Conservation (phyloP, 345 rosid genomes). For the Camelina laxa region DNA sequence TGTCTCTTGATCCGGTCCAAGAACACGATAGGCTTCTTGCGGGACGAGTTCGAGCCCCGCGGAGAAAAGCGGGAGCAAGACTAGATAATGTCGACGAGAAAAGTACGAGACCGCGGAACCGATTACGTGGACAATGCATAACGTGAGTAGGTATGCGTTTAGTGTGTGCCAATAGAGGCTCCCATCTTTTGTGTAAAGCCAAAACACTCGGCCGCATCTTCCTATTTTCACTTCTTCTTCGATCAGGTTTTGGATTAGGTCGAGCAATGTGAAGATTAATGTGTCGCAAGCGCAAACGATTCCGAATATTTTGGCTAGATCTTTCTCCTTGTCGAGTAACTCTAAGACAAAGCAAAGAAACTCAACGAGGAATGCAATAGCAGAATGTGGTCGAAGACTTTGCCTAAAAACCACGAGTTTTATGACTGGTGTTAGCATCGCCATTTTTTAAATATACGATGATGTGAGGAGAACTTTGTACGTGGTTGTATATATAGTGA, state of each 20-base stretch:
- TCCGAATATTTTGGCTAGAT: constrained; percentile 39
- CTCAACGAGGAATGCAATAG: constrained; percentile 43
- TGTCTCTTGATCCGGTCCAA: constrained; percentile 1
- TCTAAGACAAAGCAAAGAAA: constrained; percentile 43
- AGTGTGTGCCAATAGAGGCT: constrained; percentile 40
- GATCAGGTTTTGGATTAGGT: constrained; percentile 30
- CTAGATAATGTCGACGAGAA: constrained; percentile 26
- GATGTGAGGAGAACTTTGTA: background rate
- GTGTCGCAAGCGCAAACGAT: constrained; percentile 43
- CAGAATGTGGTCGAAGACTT: constrained; percentile 46
- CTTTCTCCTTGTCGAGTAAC: constrained; percentile 40
- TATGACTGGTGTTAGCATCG: constrained; percentile 33
- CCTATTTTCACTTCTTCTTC: constrained; percentile 26
- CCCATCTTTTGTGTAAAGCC: constrained; percentile 30
- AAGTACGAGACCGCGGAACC: constrained; percentile 30
- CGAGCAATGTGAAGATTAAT: constrained; percentile 39
- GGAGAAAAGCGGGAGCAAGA: constrained; percentile 36
- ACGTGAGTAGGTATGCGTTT: constrained; percentile 23
- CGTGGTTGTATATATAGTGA: constrained; percentile 25
- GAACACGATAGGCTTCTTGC: constrained; percentile 30
- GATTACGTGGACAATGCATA: constrained; percentile 23
- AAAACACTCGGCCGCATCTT: constrained; percentile 35
- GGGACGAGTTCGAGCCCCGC: constrained; percentile 43
- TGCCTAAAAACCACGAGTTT: constrained; percentile 41
- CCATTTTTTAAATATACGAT: constrained; percentile 16